Evolutionary conservation across 148 eudicot species (phyloP), one percentile per base, ranked within the genome.

Genomic region (Mesembryanthemum crystallinum): DNA sequence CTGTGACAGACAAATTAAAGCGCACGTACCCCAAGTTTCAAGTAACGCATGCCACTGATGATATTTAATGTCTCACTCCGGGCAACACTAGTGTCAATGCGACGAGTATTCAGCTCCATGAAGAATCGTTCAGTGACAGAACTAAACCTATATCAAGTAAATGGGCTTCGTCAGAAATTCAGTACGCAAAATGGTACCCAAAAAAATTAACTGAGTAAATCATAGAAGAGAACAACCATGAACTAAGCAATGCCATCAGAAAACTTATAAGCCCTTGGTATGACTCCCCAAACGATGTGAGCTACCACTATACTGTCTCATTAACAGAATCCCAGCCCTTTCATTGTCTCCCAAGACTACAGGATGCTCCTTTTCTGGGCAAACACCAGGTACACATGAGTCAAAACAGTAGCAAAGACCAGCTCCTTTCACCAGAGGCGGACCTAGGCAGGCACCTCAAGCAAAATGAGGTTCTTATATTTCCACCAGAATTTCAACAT

Each of bases 71-170:
- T 90, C 86, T 95, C 99, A 64, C 92, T 91, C 77, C 99, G 88
- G 72, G 94, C 94, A 81, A 82, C 90, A 84, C 86, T 90, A 68
- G 94, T 86, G 85, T 95, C 99, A 74, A 95, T 86, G 65, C 99
- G 92, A 59, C 99, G 99, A 67, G 96, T 86, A 80, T 95, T 90
- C 79, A 95, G 89, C 83, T 95, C 99, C 99, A 92, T 88, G 88
- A 95, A 95, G 85, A 90, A 95, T n/a, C 99, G 93, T 79, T 95
- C 99, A n/a, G 99, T 95, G 62, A 92, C 97, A 23, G 96, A 93
- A 79, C 99, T 95, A 84, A 95, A 95, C 83, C 99, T 95, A 77
- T 55, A 28, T 55, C 25, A 62, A 21, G 54, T 32, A 67, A 71
- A 64, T 25, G 32, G 32, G 14, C 27, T 17, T 64, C 42, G 8